These are phyloP conservation scores for Nakaseomyces bracarensis DNA, from an alignment of 1,139 yeast species.

Conservation along the genomic window DNA sequence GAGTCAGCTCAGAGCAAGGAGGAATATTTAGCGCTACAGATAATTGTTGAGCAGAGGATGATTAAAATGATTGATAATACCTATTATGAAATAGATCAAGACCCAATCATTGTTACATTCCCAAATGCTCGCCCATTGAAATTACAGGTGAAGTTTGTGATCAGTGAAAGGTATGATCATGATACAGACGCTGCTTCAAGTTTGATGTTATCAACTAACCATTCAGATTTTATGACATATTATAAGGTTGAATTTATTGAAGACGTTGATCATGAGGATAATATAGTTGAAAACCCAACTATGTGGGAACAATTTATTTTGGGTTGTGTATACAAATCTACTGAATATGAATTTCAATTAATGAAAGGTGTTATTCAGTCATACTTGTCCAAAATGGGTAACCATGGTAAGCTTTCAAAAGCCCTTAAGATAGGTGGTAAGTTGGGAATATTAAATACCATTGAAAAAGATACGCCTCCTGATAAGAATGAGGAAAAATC, in stretches of 20 bases:
- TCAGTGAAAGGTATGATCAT: slow-evolving; percentile 35
- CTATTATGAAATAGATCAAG: slow-evolving; percentile 31
- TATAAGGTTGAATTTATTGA: slow-evolving; percentile 19
- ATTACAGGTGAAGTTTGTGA: slow-evolving; percentile 43
- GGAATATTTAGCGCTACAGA: slow-evolving; percentile 8
- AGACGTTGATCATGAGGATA: neutral
- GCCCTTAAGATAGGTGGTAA: slow-evolving; percentile 60
- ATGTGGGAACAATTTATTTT: slow-evolving; percentile 1
- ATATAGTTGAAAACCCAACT: neutral
- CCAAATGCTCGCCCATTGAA: slow-evolving; percentile 48
- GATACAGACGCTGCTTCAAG: slow-evolving; percentile 8
- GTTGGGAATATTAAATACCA: slow-evolving; percentile 16
- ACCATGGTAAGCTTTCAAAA: slow-evolving; percentile 51
- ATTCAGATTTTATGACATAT: slow-evolving; percentile 17
- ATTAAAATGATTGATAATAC: slow-evolving; percentile 25
- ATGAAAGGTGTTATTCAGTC: slow-evolving; percentile 14
- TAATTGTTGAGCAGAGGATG: slow-evolving; percentile 38
- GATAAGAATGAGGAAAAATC: neutral
- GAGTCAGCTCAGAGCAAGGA: slow-evolving; percentile 8
- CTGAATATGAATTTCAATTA: slow-evolving; percentile 1
- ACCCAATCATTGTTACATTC: slow-evolving; percentile 35
- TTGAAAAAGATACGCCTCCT: slow-evolving; percentile 12
- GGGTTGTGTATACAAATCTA: neutral
- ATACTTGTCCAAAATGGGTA: slow-evolving; percentile 38
- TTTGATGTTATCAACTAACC: slow-evolving; percentile 11